phyloP scores from a whole-genome alignment of 169 alveolate genomes.

The Eimeria acervulina region DNA sequence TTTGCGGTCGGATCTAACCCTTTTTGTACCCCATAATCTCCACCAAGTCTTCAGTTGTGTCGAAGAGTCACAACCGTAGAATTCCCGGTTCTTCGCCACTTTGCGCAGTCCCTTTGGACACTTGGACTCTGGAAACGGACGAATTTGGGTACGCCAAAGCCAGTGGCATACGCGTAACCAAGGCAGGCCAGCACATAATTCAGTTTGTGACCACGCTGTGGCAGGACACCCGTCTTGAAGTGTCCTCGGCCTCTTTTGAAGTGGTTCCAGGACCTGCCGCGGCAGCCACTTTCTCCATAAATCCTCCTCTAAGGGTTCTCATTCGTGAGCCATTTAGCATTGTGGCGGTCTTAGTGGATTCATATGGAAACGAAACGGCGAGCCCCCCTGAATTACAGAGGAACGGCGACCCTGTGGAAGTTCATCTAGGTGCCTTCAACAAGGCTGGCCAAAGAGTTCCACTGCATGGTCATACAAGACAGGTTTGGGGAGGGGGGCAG shows the following conservation, averaged over 20 bases:
- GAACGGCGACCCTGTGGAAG: conserved; percentile 43
- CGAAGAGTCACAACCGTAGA: background rate
- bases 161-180: conserved; percentile 13
- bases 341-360: conserved; percentile 60
- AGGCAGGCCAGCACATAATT: conserved; percentile 47
- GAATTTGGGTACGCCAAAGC: conserved; percentile 52
- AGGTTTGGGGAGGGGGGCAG: conserved; percentile 61
- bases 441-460: conserved; percentile 26
- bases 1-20: too few species aligned
- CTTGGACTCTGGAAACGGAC: conserved; percentile 63
- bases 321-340: conserved; percentile 50
- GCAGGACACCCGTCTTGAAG: conserved; percentile 64
- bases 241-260: conserved; percentile 62
- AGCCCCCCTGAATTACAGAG: conserved; percentile 19
- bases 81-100: background rate
- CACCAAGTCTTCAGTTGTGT: background rate
- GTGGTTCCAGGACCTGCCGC: conserved; percentile 63
- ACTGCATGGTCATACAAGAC: conserved; percentile 18
- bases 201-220: conserved; percentile 62
- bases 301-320: conserved; percentile 58
- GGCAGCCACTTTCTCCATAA: conserved; percentile 42
- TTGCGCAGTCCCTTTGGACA: conserved; percentile 37
- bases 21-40: too few species aligned
- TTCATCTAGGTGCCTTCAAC: conserved; percentile 35
- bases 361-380: conserved; percentile 46